A percentile compares a stretch with the other conserved stretches of the same genome.
Evolutionary conservation across 345 rosid genomes (phyloP).

Genomic region (Cochlearia excelsa): DNA sequence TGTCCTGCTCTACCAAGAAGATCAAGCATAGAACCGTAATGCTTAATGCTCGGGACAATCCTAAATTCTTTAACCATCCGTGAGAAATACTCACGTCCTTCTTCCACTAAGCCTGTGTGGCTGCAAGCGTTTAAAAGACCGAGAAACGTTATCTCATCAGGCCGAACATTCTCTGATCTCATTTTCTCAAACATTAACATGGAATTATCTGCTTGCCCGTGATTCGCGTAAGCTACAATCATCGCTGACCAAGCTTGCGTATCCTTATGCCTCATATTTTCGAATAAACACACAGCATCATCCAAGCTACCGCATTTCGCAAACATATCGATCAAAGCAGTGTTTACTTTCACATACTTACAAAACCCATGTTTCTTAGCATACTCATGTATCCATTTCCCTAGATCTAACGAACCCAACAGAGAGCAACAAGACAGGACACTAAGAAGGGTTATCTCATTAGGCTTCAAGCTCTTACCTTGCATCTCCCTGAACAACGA

Average conservation of each 20-base stretch:
- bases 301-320: slow-evolving; percentile 88
- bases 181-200: slow-evolving; percentile 59
- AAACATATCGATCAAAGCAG: slow-evolving; percentile 84
- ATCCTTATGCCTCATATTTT: slow-evolving; percentile 56
- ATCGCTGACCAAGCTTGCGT: slow-evolving; percentile 86
- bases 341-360: slow-evolving; percentile 61
- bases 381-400: slow-evolving; percentile 80
- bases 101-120: slow-evolving; percentile 70
- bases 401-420: slow-evolving; percentile 76
- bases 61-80: slow-evolving; percentile 47
- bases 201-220: slow-evolving; percentile 65
- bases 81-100: slow-evolving; percentile 56
- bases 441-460: slow-evolving; percentile 72
- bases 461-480: slow-evolving; percentile 49
- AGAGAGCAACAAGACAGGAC: slow-evolving; percentile 77
- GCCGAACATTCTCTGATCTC: slow-evolving; percentile 43
- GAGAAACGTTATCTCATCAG: slow-evolving; percentile 75
- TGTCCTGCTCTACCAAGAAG: slow-evolving; percentile 78
- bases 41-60: slow-evolving; percentile 59
- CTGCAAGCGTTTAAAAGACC: slow-evolving; percentile 79
- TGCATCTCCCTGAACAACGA: slow-evolving; percentile 74
- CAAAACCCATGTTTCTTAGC: slow-evolving; percentile 51
- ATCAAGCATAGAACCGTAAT: slow-evolving; percentile 91
- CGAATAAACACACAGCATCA: slow-evolving; percentile 56
- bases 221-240: slow-evolving; percentile 79